Evolutionary conservation across 805 yeast species (phyloP).

Genomic region (Myxozyma sirexii): DNA sequence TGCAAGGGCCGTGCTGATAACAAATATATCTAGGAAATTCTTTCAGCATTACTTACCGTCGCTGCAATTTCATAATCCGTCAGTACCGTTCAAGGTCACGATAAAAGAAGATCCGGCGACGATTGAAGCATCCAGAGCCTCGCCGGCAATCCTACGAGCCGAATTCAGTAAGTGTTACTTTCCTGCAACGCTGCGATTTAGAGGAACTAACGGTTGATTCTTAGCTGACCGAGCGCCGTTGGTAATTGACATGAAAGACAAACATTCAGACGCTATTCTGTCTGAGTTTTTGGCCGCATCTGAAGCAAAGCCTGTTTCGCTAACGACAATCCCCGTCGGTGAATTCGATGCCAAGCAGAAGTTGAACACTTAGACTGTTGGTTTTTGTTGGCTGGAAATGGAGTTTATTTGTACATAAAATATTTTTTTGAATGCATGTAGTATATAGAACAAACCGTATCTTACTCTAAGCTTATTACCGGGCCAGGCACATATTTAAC

Average conservation of each 20-base stretch:
- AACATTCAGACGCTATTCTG: slow-evolving; percentile 57
- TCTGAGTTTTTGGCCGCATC: slow-evolving; percentile 50
- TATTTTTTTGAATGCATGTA: not conserved
- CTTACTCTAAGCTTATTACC: too few species aligned
- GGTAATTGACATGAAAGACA: slow-evolving; percentile 57
- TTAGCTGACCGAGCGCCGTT: slow-evolving; percentile 8
- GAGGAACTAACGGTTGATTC: not conserved
- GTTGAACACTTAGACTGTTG: slow-evolving; percentile 3
- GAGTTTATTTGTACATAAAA: not conserved
- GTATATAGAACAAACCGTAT: not conserved
- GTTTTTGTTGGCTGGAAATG: not conserved
- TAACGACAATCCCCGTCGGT: slow-evolving; percentile 11
- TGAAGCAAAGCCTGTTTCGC: slow-evolving; percentile 5
- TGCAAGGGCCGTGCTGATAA: not conserved
- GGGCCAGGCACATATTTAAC: not conserved
- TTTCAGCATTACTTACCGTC: slow-evolving; percentile 77
- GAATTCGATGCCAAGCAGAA: slow-evolving; percentile 4
- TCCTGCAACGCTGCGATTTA: not conserved
- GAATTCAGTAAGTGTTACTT: slow-evolving; percentile 30
- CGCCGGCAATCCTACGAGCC: slow-evolving; percentile 41
- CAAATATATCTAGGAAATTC: slow-evolving; percentile 52
- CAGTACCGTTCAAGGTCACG: slow-evolving; percentile 59
- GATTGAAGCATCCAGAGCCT: slow-evolving; percentile 47
- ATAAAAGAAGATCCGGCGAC: slow-evolving; percentile 9
- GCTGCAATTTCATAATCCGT: slow-evolving; percentile 81